Conservation (phyloP, 495 filamentous ascomycete genomes). For the Penicillium flavigenum region DNA sequence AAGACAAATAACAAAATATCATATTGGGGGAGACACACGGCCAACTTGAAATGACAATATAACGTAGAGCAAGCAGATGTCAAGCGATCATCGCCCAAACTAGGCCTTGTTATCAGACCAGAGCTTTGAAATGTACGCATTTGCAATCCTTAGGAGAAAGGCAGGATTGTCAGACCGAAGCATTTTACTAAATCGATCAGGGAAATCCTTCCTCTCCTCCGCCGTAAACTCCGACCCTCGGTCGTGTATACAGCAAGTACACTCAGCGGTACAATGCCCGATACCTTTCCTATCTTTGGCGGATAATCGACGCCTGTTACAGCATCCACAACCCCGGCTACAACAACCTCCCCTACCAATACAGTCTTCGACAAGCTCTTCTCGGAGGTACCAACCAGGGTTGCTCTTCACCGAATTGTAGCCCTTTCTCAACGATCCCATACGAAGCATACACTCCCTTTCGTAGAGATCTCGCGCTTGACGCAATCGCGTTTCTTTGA, state of each 20-base stretch:
- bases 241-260: not conserved
- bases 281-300: not conserved
- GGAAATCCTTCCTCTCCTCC: not conserved
- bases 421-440: not conserved
- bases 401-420: not conserved
- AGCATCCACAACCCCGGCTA: not conserved
- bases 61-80: not conserved
- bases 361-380: slow-evolving; percentile 1
- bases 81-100: not conserved
- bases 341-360: not conserved
- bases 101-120: not conserved
- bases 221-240: not conserved
- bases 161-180: not conserved
- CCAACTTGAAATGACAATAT: not conserved
- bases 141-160: not conserved
- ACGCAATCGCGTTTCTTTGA: not conserved
- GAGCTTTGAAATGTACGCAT: not conserved
- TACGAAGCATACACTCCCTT: not conserved
- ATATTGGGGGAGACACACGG: not conserved
- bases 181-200: not conserved
- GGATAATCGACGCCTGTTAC: not conserved
- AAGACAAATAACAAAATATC: too few species aligned
- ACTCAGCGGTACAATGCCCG: not conserved
- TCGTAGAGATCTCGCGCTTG: not conserved
- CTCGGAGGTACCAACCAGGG: not conserved